Conservation (phyloP, 2,329 filamentous ascomycete species). For the Aspergillus cejpii region DNA sequence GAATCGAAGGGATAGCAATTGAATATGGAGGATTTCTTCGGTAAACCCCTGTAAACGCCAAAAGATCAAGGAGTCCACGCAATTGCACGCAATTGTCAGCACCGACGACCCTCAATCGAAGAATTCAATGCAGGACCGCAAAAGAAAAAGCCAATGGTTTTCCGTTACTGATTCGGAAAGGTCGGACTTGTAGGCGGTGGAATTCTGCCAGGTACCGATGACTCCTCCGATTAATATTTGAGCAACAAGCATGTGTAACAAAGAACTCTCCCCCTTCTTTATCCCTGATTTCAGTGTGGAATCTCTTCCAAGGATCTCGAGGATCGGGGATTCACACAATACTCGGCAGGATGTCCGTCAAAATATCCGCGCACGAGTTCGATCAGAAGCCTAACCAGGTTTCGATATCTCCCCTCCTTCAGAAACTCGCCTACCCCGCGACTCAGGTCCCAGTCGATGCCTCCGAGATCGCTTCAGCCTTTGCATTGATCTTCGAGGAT, state of each 20-base stretch:
- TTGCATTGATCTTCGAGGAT: conserved; percentile 87
- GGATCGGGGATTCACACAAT: background rate
- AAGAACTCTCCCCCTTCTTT: background rate
- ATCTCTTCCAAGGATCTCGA: background rate
- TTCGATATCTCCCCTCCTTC: conserved; percentile 45
- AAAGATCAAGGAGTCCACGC: no score
- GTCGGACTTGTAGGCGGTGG: conserved; percentile 16
- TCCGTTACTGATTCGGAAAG: conserved; percentile 14
- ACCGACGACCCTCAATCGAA: background rate
- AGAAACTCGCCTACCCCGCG: conserved; percentile 42
- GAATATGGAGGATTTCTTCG: background rate
- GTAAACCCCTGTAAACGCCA: background rate
- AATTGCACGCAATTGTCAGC: background rate
- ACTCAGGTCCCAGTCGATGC: conserved; percentile 55
- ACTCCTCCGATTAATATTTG: conserved; percentile 4
- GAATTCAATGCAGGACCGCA: background rate
- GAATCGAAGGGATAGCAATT: background rate
- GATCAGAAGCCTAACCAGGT: conserved; percentile 32
- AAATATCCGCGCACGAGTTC: conserved; percentile 22
- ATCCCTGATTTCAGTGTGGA: background rate
- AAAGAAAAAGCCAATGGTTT: conserved; percentile 11
- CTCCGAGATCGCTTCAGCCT: conserved; percentile 78
- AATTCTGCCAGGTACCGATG: conserved; percentile 18
- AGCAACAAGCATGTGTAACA: background rate
- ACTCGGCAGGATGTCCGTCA: conserved; percentile 1